A percentile compares a stretch with the other conserved stretches of the same genome.
Conservation (phyloP, 768 basidiomycete genomes). For the Boletus rubroflammeus region DNA sequence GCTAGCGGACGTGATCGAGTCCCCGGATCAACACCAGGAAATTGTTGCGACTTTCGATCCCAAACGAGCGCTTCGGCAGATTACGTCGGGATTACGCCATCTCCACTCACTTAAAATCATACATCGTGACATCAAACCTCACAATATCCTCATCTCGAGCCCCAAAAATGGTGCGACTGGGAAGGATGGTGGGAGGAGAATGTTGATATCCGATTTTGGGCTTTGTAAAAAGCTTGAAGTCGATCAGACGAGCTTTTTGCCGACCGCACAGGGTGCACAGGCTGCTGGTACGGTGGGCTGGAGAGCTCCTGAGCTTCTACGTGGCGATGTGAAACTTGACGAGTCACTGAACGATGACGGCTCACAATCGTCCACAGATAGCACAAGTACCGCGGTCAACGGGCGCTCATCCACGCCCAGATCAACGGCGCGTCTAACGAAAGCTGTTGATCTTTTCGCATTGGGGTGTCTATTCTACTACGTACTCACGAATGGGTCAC, state of each 20-base stretch:
- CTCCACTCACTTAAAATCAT: constrained; percentile 92
- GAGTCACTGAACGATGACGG: constrained; percentile 62
- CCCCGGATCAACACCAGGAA: constrained; percentile 72
- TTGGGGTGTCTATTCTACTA: constrained; percentile 95
- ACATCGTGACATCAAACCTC: constrained; percentile 98
- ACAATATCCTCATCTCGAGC: constrained; percentile 88
- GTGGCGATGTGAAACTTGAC: constrained; percentile 91
- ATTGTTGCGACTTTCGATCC: constrained; percentile 77
- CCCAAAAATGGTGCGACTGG: constrained; percentile 50
- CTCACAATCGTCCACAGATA: constrained; percentile 65
- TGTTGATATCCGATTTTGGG: constrained; percentile 97
- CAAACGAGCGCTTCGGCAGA: constrained; percentile 83
- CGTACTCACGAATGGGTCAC: constrained; percentile 81
- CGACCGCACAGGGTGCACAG: constrained; percentile 84
- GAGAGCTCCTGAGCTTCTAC: constrained; percentile 94
- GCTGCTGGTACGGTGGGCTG: constrained; percentile 95
- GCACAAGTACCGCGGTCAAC: constrained; percentile 47
- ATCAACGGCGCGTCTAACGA: constrained; percentile 71
- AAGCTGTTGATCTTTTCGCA: constrained; percentile 95
- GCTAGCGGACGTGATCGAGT: constrained; percentile 83
- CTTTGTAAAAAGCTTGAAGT: constrained; percentile 92
- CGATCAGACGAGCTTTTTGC: constrained; percentile 95
- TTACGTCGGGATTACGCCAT: constrained; percentile 84
- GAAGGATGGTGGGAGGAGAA: constrained; percentile 53
- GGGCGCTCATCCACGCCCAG: constrained; percentile 14